phyloP scores from a whole-genome alignment of 768 basidiomycete species.

The Holtermannia corniformis region DNA sequence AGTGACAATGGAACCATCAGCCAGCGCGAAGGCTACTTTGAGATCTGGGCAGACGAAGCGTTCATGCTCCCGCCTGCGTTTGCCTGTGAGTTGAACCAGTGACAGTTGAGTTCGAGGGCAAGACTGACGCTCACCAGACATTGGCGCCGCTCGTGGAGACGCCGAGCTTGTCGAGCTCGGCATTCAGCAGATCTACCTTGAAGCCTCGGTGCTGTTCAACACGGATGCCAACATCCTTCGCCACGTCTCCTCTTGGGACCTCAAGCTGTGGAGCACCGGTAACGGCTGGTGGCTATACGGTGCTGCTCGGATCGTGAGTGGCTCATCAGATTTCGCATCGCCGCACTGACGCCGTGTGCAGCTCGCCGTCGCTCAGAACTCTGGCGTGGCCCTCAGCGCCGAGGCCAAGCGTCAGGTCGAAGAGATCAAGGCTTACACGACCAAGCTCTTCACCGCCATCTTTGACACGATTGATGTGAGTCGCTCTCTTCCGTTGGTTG shows the following conservation, averaged over 20 bases:
- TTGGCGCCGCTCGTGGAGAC: slow-evolving; percentile 1
- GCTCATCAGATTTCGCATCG: neutral
- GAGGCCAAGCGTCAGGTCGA: neutral
- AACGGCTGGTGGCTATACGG: slow-evolving; percentile 14
- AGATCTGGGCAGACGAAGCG: slow-evolving; percentile 13
- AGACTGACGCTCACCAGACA: slow-evolving; percentile 6
- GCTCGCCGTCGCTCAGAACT: neutral
- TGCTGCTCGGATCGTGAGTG: slow-evolving; percentile 4
- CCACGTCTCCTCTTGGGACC: slow-evolving; percentile 7
- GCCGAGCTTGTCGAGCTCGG: neutral
- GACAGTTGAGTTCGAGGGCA: no score
- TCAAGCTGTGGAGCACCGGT: slow-evolving; percentile 12
- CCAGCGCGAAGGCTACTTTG: slow-evolving; percentile 8
- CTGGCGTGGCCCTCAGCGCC: neutral
- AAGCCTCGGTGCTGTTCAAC: slow-evolving; percentile 5
- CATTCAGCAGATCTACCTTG: slow-evolving; percentile 4
- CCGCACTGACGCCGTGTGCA: neutral
- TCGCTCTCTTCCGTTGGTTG: neutral
- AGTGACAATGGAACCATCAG: slow-evolving; percentile 11
- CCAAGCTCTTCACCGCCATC: slow-evolving; percentile 5
- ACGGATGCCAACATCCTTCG: slow-evolving; percentile 2
- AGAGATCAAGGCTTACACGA: neutral
- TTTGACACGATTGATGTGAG: slow-evolving; percentile 9
- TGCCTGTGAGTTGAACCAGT: slow-evolving; percentile 13
- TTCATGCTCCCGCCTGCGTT: slow-evolving; percentile 14